phyloP scores from a whole-genome alignment of 1,284 basidiomycete genomes.

The Cryptococcus sp. region DNA sequence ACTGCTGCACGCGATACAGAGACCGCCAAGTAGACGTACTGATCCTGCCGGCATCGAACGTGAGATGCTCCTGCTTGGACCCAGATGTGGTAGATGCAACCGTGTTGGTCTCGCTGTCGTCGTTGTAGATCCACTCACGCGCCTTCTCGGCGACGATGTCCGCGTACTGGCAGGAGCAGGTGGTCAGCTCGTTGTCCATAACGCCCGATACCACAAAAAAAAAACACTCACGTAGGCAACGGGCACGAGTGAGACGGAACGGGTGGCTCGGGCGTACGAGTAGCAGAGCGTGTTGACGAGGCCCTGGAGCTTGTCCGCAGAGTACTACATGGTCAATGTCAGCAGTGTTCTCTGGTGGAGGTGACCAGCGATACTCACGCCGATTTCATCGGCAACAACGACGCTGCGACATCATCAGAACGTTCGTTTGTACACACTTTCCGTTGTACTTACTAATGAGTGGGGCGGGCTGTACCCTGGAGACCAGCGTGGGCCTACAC shows the following conservation, averaged over 20 bases:
- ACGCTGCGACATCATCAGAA: slow-evolving; percentile 19
- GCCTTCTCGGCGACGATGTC: slow-evolving; percentile 49
- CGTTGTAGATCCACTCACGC: slow-evolving; percentile 45
- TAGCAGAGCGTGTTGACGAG: slow-evolving; percentile 50
- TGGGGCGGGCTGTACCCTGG: slow-evolving; percentile 50
- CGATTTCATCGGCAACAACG: slow-evolving; percentile 37
- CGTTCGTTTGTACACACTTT: slow-evolving; percentile 2
- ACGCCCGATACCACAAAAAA: slow-evolving; percentile 1
- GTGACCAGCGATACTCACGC: slow-evolving; percentile 7
- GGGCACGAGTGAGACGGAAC: slow-evolving; percentile 48
- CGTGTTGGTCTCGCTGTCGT: slow-evolving; percentile 21
- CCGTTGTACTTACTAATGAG: slow-evolving; percentile 43
- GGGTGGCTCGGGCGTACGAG: slow-evolving; percentile 50
- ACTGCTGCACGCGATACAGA: background rate
- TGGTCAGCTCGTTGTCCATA: background rate
- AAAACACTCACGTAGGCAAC: slow-evolving; percentile 47
- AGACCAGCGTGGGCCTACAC: slow-evolving; percentile 45
- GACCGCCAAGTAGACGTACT: too few relatives aligned
- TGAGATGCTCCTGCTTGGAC: slow-evolving; percentile 1
- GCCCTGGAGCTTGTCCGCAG: slow-evolving; percentile 43
- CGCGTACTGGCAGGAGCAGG: slow-evolving; percentile 23
- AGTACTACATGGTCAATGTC: slow-evolving; percentile 38
- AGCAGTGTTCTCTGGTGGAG: background rate
- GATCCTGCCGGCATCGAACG: slow-evolving; percentile 21
- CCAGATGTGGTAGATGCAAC: slow-evolving; percentile 10